These are phyloP conservation scores for Plasmodium yoelii DNA, from an alignment of 169 alveolate species.

Conservation along the genomic window DNA sequence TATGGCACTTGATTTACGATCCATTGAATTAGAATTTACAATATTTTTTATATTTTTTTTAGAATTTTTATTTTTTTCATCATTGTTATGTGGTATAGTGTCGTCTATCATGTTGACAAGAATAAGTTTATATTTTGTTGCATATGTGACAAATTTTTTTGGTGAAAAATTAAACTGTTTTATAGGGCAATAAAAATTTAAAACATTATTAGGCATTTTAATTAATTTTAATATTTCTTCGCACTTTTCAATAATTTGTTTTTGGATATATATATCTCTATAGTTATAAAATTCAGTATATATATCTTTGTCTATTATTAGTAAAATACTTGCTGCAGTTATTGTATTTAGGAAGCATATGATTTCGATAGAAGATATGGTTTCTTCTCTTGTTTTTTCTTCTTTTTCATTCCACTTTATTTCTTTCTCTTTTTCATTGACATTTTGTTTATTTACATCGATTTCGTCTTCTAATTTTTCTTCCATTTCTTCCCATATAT, in stretches of 20 bases:
- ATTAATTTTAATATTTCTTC: constrained; percentile 21
- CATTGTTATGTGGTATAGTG: no score
- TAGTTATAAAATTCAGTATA: neutral
- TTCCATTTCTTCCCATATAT: neutral
- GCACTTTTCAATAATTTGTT: constrained; percentile 31
- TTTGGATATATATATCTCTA: constrained; percentile 15
- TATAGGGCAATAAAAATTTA: constrained; percentile 9
- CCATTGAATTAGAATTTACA: no score
- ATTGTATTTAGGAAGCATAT: constrained; percentile 8
- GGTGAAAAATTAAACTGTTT: constrained; percentile 32
- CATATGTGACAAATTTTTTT: constrained; percentile 6
- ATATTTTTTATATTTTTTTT: neutral
- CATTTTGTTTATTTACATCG: neutral
- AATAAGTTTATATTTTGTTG: neutral
- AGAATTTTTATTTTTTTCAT: neutral
- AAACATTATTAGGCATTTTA: constrained; percentile 26
- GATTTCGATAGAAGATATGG: constrained; percentile 30
- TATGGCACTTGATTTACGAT: no score
- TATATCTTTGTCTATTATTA: constrained; percentile 37
- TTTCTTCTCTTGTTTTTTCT: neutral
- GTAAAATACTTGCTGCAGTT: constrained; percentile 12
- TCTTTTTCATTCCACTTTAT: neutral
- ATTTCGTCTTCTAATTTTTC: neutral
- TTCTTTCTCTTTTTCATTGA: neutral
- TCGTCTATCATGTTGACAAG: constrained; percentile 1